Evolutionary conservation across 257 asterid genomes (phyloP).

Genomic region (Voacanga thouarsii): DNA sequence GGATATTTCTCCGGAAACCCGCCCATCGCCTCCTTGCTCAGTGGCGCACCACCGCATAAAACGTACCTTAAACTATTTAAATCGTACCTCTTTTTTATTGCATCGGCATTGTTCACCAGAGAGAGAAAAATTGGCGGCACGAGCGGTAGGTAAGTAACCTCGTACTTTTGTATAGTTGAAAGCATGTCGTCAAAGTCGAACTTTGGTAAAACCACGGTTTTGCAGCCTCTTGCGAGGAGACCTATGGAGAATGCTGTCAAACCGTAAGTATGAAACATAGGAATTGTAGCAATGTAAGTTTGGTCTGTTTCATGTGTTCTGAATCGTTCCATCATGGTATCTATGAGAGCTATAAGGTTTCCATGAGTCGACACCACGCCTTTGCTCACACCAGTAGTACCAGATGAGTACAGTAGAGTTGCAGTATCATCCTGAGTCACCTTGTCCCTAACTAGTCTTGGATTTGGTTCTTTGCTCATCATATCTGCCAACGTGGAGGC

Average conservation of each 20-base stretch:
- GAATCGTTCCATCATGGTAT: slow-evolving; percentile 47
- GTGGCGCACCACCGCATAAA: slow-evolving; percentile 79
- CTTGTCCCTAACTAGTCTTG: slow-evolving; percentile 39
- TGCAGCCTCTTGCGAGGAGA: slow-evolving; percentile 62
- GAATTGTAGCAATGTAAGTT: slow-evolving; percentile 70
- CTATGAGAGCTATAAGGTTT: slow-evolving; percentile 67
- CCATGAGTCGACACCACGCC: slow-evolving; percentile 82
- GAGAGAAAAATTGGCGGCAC: slow-evolving; percentile 80
- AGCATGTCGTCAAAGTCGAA: slow-evolving; percentile 79
- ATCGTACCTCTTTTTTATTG: slow-evolving; percentile 49
- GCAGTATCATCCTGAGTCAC: slow-evolving; percentile 62
- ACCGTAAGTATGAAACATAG: slow-evolving; percentile 87
- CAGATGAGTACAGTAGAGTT: slow-evolving; percentile 76
- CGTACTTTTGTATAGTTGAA: slow-evolving; percentile 51
- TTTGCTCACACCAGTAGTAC: slow-evolving; percentile 89
- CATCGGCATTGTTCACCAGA: slow-evolving; percentile 48
- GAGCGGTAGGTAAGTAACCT: slow-evolving; percentile 54
- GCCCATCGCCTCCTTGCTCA: slow-evolving; percentile 74
- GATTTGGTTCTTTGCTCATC: slow-evolving; percentile 42
- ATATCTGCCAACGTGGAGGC: slow-evolving; percentile 38
- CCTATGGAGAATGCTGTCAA: slow-evolving; percentile 65
- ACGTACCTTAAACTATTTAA: slow-evolving; percentile 50
- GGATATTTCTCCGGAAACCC: slow-evolving; percentile 67
- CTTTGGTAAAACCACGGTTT: slow-evolving; percentile 55
- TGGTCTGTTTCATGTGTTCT: slow-evolving; percentile 27